Evolutionary conservation across 2,329 filamentous ascomycete species (phyloP), one percentile per base, ranked within the genome.

Genomic region (Thielaviopsis euricoi): DNA sequence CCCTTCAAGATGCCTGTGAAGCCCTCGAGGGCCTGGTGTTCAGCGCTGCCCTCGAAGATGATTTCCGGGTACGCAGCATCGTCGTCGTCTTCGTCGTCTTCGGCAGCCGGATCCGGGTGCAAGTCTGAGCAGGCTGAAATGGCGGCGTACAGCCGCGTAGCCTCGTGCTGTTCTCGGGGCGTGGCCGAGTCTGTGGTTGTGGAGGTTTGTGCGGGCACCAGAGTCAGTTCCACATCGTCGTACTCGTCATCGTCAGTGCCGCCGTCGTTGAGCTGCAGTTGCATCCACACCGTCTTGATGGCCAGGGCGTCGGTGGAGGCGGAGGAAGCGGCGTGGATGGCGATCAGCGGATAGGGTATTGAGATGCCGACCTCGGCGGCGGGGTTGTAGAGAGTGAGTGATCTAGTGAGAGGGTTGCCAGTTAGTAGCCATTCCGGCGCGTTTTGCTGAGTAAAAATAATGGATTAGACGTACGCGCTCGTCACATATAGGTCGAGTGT

Each of bases 91-190:
- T 80, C 80, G 0, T 77, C 77, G 9, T 77, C 79, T 2, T 76
- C 79, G 10, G 74, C 72, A n/a, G 74, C 72, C 0, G 82, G 81
- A 64, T 89, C 86, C 0, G 86, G 86, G 65, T 90, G 83, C 15
- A 90, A 71, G 65, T 90, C 85, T 3, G 86, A 86, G 70, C 87
- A 90, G 22, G 77, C 77, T 1, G 85, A 83, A 61, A 90, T 81
- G 43, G 87, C 86, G 19, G 79, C 76, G 70, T 82, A 90, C 33
- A 88, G 74, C 56, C 76, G 73, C 0, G 63, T 59, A 5, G 67
- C 65, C 56, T 68, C 67, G 1, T 64, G 66, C 43, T 62, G 60
- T 23, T 65, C 67, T n/a, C 61, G 61, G n/a, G n/a, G 43, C 6
- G 43, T 48, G 17, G 43, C 43, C 1, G 43, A 48, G n/a, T 3